Percentiles rank a stretch among this genome's conserved stretches.
Evolutionary conservation across 169 alveolate species (phyloP).

Genomic region (Eimeria zaria): DNA sequence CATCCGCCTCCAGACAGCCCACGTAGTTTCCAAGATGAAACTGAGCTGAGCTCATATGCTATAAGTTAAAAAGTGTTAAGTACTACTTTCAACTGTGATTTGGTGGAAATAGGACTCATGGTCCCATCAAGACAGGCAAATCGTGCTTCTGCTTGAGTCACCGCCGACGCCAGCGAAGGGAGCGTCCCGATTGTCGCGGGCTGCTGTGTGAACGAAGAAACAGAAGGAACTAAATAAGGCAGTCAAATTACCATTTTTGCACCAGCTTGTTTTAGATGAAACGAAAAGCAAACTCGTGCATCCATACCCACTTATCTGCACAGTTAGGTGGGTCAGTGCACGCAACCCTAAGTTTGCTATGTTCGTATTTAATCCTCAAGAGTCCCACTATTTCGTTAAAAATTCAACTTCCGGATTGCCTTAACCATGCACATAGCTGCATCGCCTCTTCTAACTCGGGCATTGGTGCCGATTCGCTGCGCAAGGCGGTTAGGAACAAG

Average conservation of each 20-base stretch:
- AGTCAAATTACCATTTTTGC: background rate
- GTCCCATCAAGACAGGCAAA: background rate
- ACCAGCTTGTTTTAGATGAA: background rate
- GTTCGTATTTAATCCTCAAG: background rate
- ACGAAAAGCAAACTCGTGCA: background rate
- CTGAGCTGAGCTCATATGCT: background rate
- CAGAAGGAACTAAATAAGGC: background rate
- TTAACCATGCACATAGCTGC: background rate
- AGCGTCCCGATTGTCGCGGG: background rate
- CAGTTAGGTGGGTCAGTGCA: background rate
- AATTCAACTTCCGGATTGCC: background rate
- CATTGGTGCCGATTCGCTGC: background rate
- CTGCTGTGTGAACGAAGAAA: background rate
- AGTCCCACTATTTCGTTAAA: background rate
- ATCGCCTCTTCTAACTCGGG: background rate
- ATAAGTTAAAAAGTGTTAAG: background rate
- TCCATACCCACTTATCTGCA: background rate
- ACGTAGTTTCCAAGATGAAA: background rate
- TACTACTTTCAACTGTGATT: background rate
- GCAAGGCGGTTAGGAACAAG: background rate
- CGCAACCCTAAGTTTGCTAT: background rate
- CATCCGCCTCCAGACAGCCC: slow-evolving; percentile 1
- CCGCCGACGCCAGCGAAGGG: background rate
- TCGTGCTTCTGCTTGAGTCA: background rate
- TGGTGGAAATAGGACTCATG: background rate